Evolutionary conservation across 768 basidiomycete species (phyloP), one percentile per base, ranked within the genome.

Genomic region (Asterophora parasitica): DNA sequence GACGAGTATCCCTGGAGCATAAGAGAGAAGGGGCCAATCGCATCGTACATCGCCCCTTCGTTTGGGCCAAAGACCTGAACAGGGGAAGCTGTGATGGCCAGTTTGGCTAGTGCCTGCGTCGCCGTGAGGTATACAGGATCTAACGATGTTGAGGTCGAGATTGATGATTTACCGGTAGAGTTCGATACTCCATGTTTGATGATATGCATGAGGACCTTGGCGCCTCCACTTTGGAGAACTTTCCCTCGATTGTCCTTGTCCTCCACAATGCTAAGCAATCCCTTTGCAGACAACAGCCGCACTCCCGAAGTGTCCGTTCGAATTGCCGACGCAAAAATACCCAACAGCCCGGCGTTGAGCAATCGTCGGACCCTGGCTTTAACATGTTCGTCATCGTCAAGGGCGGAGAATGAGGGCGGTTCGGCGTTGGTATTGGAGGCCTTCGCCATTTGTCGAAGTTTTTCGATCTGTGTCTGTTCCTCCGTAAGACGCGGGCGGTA

Each of bases 71-170:
- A 94, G 26, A 97, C 88, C 52, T 91, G 85, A 0, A 89, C 65
- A 0, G 96, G 96, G 8, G 92, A 83, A 2, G 92, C 77, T 1
- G 95, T 97, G 58, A 98, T 98, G 37, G 90, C 73, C 20, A 99
- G 81, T 61, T 97, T 96, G 12, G 93, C 90, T 20, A 96, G 70
- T 2, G 92, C 93, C 64, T 98, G 95, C 20, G 90, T 79, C 1
- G 92, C 74, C 13, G 78, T 70, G 10, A 92, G 67, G 39, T 77
- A 72, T 0, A 69, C 54, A 4, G 65, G 57, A 36, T 78, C 77
- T 10, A 79, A 51, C 33, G 59, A 48, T 9, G 48, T 53, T 17
- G 61, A 57, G 7, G 60, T 56, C 13, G n/a, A n/a, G n/a, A n/a
- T n/a, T n/a, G 67, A 54, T 9, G 64, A 36, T 27, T 63, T 39